Conservation (phyloP, 345 rosid species). For the Salix purpurea region DNA sequence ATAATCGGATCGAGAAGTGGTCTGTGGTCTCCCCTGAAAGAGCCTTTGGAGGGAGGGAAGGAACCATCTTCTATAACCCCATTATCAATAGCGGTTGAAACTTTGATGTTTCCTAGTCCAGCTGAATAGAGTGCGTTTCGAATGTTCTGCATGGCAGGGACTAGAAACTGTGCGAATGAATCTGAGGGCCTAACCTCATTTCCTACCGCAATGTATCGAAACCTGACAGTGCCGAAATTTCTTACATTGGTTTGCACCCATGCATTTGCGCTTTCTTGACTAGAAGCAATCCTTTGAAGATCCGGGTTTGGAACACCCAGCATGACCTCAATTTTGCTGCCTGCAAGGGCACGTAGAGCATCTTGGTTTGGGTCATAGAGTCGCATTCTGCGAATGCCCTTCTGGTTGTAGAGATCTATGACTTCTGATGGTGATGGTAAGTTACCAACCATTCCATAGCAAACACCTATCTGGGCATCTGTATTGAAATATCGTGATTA, state of each 20-base stretch:
- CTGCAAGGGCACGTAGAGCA: constrained; percentile 28
- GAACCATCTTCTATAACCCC: constrained; percentile 7
- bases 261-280: constrained; percentile 32
- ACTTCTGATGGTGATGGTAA: constrained; percentile 46
- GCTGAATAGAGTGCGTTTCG: constrained; percentile 26
- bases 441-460: constrained; percentile 34
- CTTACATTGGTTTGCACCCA: constrained; percentile 45
- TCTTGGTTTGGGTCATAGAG: constrained; percentile 35
- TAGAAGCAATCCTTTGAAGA: constrained; percentile 31
- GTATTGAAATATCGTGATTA: background rate
- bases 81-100: constrained; percentile 38
- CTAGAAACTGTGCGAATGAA: constrained; percentile 21
- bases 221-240: constrained; percentile 5
- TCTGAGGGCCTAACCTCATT: constrained; percentile 39
- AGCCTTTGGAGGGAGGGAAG: constrained; percentile 44
- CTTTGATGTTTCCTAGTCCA: constrained; percentile 39
- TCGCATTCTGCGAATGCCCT: constrained; percentile 45
- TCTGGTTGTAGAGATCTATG: constrained; percentile 41
- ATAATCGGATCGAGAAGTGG: constrained; percentile 32
- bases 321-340: constrained; percentile 36
- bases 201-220: constrained; percentile 32
- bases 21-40: constrained; percentile 17
- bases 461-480: constrained; percentile 19
- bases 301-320: constrained; percentile 32
- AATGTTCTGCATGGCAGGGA: constrained; percentile 35